phyloP scores from a whole-genome alignment of 2,329 filamentous ascomycete genomes.

The Neonectria ditissima region DNA sequence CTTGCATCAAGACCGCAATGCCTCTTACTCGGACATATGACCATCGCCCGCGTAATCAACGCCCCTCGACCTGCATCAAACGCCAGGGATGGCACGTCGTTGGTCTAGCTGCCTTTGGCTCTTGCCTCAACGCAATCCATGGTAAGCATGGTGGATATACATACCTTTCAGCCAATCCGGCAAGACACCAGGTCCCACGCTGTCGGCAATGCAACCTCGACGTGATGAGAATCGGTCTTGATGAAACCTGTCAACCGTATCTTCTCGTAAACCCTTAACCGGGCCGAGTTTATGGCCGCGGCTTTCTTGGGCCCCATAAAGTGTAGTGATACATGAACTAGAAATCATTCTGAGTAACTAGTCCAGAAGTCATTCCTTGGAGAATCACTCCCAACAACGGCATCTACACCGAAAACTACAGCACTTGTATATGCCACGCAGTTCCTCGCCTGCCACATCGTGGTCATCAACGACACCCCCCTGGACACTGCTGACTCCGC shows the following conservation, averaged over 20 bases:
- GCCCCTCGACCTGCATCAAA: slow-evolving; percentile 2
- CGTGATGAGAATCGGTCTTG: neutral
- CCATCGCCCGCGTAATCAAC: slow-evolving; percentile 8
- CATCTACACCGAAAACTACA: neutral
- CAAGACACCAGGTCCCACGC: neutral
- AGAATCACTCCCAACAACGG: neutral
- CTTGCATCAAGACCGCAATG: slow-evolving; percentile 2
- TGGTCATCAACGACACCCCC: neutral
- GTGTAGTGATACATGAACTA: neutral
- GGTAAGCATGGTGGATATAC: neutral
- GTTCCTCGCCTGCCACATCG: neutral
- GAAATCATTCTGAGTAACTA: neutral
- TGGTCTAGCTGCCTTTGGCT: neutral
- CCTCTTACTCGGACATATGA: neutral
- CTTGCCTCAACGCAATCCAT: neutral
- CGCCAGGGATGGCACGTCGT: neutral
- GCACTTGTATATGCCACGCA: neutral
- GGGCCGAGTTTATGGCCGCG: neutral
- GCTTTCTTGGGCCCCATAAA: too few relatives aligned
- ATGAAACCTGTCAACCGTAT: neutral
- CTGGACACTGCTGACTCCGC: slow-evolving; percentile 9
- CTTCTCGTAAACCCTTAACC: neutral
- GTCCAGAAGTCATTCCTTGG: neutral
- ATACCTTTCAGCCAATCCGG: neutral
- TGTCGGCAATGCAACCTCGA: neutral